phyloP scores from a whole-genome alignment of 768 basidiomycete species.

The Holtermanniella nyarrowii region DNA sequence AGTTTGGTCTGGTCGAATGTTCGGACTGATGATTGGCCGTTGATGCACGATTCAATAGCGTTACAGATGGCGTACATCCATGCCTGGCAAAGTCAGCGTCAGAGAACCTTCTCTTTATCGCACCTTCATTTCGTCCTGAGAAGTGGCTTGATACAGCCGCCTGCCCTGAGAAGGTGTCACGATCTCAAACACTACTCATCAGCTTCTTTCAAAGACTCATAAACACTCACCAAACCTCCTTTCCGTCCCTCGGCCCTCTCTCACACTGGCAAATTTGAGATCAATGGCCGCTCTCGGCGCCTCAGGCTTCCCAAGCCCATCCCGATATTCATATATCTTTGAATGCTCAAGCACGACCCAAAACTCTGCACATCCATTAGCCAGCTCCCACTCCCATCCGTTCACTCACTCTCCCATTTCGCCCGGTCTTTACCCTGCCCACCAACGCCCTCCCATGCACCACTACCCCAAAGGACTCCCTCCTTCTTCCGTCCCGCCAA shows the following conservation, averaged over 20 bases:
- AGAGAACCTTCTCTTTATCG: not conserved
- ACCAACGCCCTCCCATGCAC: constrained; percentile 35
- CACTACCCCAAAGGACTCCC: constrained; percentile 38
- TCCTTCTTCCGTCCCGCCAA: constrained; percentile 37
- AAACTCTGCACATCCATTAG: constrained; percentile 17
- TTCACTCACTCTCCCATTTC: constrained; percentile 39
- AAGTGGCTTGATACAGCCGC: constrained; percentile 38
- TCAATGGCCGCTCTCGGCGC: constrained; percentile 33
- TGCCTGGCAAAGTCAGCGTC: constrained; percentile 17
- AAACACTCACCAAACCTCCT: constrained; percentile 28
- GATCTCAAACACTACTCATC: constrained; percentile 36
- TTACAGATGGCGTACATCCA: constrained; percentile 41
- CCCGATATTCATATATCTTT: constrained; percentile 38
- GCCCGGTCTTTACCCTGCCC: constrained; percentile 19
- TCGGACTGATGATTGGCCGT: constrained; percentile 36
- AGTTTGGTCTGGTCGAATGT: constrained; percentile 33
- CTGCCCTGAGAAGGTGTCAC: constrained; percentile 36
- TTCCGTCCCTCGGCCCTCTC: constrained; percentile 39
- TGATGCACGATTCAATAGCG: constrained; percentile 39
- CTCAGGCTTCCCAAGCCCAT: constrained; percentile 23
- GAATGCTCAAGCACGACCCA: constrained; percentile 40
- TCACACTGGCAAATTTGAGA: constrained; percentile 38
- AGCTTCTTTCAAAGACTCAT: not conserved
- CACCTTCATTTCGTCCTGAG: constrained; percentile 36
- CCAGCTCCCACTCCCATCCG: constrained; percentile 38